Conservation (phyloP, 441 rosid species). For the Omphalea diandra region DNA sequence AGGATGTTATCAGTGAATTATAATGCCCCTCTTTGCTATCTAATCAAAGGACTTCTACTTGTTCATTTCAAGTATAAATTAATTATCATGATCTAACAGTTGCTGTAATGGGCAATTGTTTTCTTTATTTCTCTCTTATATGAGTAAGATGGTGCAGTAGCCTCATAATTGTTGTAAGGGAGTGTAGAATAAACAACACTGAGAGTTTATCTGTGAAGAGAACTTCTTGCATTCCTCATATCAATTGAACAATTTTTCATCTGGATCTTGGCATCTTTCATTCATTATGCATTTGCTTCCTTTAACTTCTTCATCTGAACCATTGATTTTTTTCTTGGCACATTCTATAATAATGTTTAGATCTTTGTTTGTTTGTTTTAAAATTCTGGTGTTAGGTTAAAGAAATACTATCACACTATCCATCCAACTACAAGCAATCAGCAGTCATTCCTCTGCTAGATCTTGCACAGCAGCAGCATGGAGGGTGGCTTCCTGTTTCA, state of each 20-base stretch:
- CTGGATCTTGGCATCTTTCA: background rate
- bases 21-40: background rate
- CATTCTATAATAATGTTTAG: background rate
- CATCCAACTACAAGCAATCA: slow-evolving; percentile 98
- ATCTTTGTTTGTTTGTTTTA: background rate
- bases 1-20: background rate
- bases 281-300: background rate
- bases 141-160: background rate
- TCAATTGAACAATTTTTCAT: background rate
- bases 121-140: background rate
- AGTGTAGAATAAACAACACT: background rate
- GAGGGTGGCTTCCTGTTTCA: slow-evolving; percentile 99
- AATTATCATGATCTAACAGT: background rate
- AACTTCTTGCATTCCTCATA: slow-evolving; percentile 1
- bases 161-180: background rate
- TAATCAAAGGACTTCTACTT: background rate
- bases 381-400: slow-evolving; percentile 49
- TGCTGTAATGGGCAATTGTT: background rate
- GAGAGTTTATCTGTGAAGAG: background rate
- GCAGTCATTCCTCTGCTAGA: slow-evolving; percentile 97
- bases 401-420: slow-evolving; percentile 95
- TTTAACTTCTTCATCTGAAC: background rate
- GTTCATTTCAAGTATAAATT: background rate
- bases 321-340: background rate
- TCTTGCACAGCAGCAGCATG: slow-evolving; percentile 99